A percentile compares a stretch with the other conserved stretches of the same genome.
Conservation (phyloP, 2,329 filamentous ascomycete species). For the Clonostachys byssicola region DNA sequence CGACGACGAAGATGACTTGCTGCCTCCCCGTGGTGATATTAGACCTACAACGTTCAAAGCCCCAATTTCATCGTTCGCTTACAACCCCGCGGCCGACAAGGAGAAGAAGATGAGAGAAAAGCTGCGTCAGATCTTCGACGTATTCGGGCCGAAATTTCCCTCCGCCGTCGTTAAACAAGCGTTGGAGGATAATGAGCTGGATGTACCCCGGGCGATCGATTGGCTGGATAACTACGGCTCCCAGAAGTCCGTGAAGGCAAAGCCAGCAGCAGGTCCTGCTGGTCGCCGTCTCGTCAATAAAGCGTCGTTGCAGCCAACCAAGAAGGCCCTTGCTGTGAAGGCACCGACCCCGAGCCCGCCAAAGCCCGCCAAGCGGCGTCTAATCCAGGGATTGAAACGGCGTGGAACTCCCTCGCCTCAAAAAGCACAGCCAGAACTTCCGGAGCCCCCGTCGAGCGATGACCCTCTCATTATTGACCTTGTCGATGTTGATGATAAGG, state of each 20-base stretch:
- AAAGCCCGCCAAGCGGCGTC: conserved; percentile 21
- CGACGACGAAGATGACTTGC: conserved; percentile 48
- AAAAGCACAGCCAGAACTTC: conserved; percentile 2
- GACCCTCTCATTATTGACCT: conserved; percentile 27
- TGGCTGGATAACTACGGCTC: conserved; percentile 15
- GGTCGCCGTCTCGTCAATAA: conserved; percentile 23
- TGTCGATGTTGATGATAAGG: conserved; percentile 29
- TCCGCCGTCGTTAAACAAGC: conserved; percentile 23
- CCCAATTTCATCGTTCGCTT: conserved; percentile 31
- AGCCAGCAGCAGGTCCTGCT: conserved; percentile 10
- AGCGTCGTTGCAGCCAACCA: conserved; percentile 12
- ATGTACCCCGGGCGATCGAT: conserved; percentile 26
- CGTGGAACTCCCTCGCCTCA: conserved; percentile 15
- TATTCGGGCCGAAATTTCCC: conserved; percentile 22
- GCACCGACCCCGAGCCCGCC: conserved; percentile 9
- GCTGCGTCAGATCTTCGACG: conserved; percentile 28
- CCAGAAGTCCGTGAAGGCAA: conserved; percentile 1
- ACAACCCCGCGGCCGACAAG: conserved; percentile 29
- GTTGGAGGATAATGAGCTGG: conserved; percentile 20
- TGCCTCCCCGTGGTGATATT: conserved; percentile 55
- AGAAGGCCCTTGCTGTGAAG: conserved; percentile 3
- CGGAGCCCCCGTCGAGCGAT: conserved; percentile 19
- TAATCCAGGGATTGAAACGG: conserved; percentile 28
- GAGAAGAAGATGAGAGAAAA: conserved; percentile 25
- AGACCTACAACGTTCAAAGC: conserved; percentile 53